phyloP scores from a whole-genome alignment of 495 filamentous ascomycete genomes.

The Geopyxis carbonaria region DNA sequence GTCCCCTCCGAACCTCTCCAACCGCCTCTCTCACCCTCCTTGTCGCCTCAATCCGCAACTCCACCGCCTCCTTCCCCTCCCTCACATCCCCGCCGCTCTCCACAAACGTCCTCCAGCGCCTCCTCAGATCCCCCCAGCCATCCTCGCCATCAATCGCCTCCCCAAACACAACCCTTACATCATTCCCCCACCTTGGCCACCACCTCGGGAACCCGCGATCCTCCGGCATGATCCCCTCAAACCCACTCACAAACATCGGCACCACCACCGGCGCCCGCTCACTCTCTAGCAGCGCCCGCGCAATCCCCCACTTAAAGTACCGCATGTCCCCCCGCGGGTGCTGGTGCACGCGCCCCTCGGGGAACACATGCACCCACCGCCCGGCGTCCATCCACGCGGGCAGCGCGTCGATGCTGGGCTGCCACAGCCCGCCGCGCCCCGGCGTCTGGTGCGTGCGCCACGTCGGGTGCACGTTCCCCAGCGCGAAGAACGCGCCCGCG shows the following conservation, averaged over 20 bases:
- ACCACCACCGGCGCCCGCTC: constrained; percentile 68
- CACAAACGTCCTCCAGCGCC: constrained; percentile 49
- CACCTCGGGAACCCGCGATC: constrained; percentile 61
- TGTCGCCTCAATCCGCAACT: constrained; percentile 68
- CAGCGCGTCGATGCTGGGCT: constrained; percentile 72
- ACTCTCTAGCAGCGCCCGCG: constrained; percentile 72
- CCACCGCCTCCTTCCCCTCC: constrained; percentile 53
- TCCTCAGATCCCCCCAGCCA: constrained; percentile 51
- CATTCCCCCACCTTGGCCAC: constrained; percentile 55
- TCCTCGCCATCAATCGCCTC: constrained; percentile 37
- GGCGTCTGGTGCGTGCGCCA: constrained; percentile 60
- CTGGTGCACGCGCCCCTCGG: constrained; percentile 87
- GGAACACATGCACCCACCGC: constrained; percentile 87
- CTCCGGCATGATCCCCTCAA: constrained; percentile 72
- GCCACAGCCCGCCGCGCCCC: constrained; percentile 58
- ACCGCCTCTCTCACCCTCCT: constrained; percentile 61
- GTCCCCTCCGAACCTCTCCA: constrained; percentile 47
- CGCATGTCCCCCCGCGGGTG: constrained; percentile 60
- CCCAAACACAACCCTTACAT: constrained; percentile 58
- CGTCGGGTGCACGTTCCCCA: constrained; percentile 78
- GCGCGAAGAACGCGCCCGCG: constrained; percentile 49
- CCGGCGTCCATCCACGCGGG: constrained; percentile 49
- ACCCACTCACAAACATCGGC: constrained; percentile 87
- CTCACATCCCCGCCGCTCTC: constrained; percentile 37
- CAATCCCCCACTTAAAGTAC: constrained; percentile 95